Percentiles rank a stretch among this genome's conserved stretches.
Evolutionary conservation across 2,329 filamentous ascomycete genomes (phyloP).

Genomic region (Kalmusia sp.): DNA sequence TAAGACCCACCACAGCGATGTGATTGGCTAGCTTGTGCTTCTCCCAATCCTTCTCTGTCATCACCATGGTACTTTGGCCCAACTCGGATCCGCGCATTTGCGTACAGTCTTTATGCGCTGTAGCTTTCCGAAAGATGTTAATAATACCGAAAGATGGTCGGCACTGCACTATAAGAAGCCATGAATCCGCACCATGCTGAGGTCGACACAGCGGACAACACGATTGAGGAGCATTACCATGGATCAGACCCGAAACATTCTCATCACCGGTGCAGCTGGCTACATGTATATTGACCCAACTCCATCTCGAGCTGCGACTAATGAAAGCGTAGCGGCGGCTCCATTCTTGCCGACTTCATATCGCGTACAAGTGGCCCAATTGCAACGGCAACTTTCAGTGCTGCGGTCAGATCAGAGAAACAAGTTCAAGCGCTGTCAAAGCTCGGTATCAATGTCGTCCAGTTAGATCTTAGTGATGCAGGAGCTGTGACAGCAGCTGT

Average conservation of each 20-base stretch:
- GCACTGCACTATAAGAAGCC: neutral
- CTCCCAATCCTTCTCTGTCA: neutral
- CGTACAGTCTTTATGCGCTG: no score
- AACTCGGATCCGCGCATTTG: neutral
- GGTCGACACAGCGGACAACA: neutral
- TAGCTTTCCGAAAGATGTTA: no score
- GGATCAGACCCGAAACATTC: slow-evolving; percentile 12
- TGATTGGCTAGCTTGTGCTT: neutral
- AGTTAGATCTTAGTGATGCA: slow-evolving; percentile 13
- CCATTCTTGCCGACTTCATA: slow-evolving; percentile 16
- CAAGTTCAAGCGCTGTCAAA: slow-evolving; percentile 17
- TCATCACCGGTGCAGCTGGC: slow-evolving; percentile 21
- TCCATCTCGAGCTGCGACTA: neutral
- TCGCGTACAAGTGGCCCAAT: slow-evolving; percentile 6
- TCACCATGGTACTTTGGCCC: no score
- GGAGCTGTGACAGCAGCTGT: slow-evolving; percentile 12
- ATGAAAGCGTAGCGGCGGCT: slow-evolving; percentile 14
- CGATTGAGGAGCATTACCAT: slow-evolving; percentile 5
- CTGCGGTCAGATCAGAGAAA: slow-evolving; percentile 16
- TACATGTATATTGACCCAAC: slow-evolving; percentile 14
- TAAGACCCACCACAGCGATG: no score
- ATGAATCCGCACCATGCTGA: neutral
- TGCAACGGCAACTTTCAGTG: slow-evolving; percentile 7
- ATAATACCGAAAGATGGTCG: neutral
- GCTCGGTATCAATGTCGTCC: slow-evolving; percentile 11